phyloP scores from a whole-genome alignment of 441 rosid genomes.

The Biscutella laevigata region DNA sequence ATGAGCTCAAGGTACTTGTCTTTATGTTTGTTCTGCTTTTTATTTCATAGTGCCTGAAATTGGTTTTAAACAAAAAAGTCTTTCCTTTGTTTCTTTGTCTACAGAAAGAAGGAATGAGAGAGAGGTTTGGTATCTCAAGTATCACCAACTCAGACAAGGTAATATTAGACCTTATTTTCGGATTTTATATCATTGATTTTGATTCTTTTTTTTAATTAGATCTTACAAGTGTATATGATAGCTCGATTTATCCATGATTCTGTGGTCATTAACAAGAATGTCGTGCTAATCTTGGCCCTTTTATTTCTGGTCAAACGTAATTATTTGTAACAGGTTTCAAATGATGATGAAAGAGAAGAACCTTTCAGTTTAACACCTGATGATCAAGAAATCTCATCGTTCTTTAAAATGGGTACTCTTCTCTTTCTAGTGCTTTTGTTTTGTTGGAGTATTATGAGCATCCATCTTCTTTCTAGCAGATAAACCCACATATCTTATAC shows the following conservation, averaged over 20 bases:
- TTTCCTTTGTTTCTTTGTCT: conserved; percentile 4
- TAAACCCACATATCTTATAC: neutral
- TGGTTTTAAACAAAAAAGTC: conserved; percentile 2
- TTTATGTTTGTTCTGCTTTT: neutral
- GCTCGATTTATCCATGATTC: too few relatives aligned
- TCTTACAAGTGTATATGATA: too few relatives aligned
- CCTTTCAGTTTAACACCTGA: conserved; percentile 3
- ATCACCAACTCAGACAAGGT: conserved; percentile 16
- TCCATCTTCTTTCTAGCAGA: conserved; percentile 7
- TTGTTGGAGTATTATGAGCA: neutral
- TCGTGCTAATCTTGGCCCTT: neutral
- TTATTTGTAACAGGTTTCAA: conserved; percentile 4
- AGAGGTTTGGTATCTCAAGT: conserved; percentile 3
- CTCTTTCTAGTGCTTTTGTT: neutral
- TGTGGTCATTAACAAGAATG: neutral
- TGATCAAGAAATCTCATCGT: conserved; percentile 14
- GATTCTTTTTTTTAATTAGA: neutral
- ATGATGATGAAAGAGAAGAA: conserved; percentile 13
- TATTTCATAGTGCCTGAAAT: neutral
- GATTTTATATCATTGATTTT: neutral
- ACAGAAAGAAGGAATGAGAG: conserved; percentile 18
- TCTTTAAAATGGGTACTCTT: conserved; percentile 17
- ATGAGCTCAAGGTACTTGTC: conserved; percentile 46
- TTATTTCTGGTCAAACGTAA: neutral
- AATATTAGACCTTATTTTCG: neutral